phyloP scores from a whole-genome alignment of 2,329 filamentous ascomycete genomes.

The Dactylonectria estremocensis region DNA sequence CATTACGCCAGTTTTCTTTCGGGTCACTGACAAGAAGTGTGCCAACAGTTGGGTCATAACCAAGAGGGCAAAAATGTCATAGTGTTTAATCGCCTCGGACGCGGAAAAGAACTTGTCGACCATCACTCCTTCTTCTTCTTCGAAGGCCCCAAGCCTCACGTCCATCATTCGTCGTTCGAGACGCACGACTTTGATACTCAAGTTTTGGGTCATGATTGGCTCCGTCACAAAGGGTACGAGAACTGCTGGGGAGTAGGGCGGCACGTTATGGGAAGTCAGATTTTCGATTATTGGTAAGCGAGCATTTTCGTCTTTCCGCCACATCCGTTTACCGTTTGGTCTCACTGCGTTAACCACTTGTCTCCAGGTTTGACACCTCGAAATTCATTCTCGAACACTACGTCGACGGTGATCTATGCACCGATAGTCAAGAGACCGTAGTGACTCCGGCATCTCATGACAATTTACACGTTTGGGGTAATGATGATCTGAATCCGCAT shows the following conservation, averaged over 20 bases:
- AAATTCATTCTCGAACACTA: constrained; percentile 30
- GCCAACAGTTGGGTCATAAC: constrained; percentile 11
- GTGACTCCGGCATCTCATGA: no score
- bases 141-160: constrained; percentile 63
- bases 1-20: not conserved
- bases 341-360: not conserved
- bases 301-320: no score
- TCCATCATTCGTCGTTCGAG: constrained; percentile 80
- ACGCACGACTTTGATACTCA: constrained; percentile 81
- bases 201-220: constrained; percentile 78
- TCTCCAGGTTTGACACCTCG: constrained; percentile 21
- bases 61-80: constrained; percentile 54
- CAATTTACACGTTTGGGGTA: no score
- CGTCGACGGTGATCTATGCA: constrained; percentile 27
- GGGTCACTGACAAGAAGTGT: no score
- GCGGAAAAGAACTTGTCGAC: constrained; percentile 62
- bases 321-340: no score
- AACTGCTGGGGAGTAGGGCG: constrained; percentile 80
- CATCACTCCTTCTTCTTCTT: constrained; percentile 68
- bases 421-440: no score
- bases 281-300: constrained; percentile 64
- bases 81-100: constrained; percentile 62
- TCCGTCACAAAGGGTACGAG: constrained; percentile 73
- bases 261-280: constrained; percentile 79
- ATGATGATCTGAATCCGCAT: no score